A percentile compares a stretch with the other conserved stretches of the same genome.
These are phyloP conservation scores for Clavispora fructus DNA, from an alignment of 805 yeast genomes.

Conservation along the genomic window DNA sequence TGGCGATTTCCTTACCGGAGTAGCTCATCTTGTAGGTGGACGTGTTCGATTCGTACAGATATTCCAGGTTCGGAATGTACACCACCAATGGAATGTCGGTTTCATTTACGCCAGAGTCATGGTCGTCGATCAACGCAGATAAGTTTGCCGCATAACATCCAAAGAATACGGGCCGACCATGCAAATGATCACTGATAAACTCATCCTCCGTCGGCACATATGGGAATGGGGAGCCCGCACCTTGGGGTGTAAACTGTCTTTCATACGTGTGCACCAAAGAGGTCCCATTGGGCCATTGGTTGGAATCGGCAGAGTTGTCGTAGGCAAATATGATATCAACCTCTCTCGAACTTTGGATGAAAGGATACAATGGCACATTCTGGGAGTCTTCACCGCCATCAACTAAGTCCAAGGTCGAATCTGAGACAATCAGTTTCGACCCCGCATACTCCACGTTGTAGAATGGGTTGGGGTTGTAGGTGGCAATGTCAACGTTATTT, in stretches of 20 bases:
- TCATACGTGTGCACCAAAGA: constrained; percentile 52
- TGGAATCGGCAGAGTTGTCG: constrained; percentile 65
- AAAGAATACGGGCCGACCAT: constrained; percentile 10
- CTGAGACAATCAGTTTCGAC: constrained; percentile 26
- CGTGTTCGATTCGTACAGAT: constrained; percentile 16
- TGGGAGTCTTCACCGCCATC: constrained; percentile 81
- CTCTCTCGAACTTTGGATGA: constrained; percentile 55
- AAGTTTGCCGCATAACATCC: constrained; percentile 12
- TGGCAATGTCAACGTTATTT: constrained; percentile 63
- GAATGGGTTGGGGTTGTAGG: constrained; percentile 68
- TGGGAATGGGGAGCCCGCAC: constrained; percentile 15
- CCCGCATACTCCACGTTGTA: constrained; percentile 34
- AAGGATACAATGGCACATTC: constrained; percentile 64
- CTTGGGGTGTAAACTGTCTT: constrained; percentile 40
- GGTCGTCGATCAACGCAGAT: constrained; percentile 6
- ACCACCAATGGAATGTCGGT: constrained; percentile 21
- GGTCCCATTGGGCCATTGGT: constrained; percentile 65
- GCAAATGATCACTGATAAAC: constrained; percentile 4
- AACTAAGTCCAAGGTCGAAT: constrained; percentile 48
- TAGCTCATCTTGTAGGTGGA: constrained; percentile 22
- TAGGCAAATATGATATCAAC: constrained; percentile 62
- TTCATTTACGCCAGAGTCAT: constrained; percentile 3
- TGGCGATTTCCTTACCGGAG: constrained; percentile 11
- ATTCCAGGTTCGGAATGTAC: constrained; percentile 12
- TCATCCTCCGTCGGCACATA: constrained; percentile 9